Evolutionary conservation across 768 basidiomycete species (phyloP), one percentile per base, ranked within the genome.

Genomic region (Boletus vinaceobasis): DNA sequence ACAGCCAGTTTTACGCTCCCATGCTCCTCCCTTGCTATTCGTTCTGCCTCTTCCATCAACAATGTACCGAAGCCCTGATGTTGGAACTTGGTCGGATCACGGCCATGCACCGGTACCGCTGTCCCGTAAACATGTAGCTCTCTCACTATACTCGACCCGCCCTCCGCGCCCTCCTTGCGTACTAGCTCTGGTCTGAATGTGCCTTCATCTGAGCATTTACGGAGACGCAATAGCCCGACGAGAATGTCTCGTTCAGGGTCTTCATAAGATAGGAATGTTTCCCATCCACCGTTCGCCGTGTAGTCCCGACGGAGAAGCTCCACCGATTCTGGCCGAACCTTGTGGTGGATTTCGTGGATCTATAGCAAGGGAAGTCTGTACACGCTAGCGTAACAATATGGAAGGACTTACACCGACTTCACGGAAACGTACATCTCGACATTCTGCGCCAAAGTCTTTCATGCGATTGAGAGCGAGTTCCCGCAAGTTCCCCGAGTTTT

Each of bases 271-370:
- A 99, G 75, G 82, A 99, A 99, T 2, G 97, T 98, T 75, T 99
- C 97, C 97, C 97, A 99, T 43, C 97, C 95, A 7, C 95, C 96
- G 66, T 98, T 99, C 31, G 97, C 97, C 4, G 89, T 77, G 71
- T 99, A 99, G 69, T 99, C 97, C 38, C 97, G 81, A 54, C 97
- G 83, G 33, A 99, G 84, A 5, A 99, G 85, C 71, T 99, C 97
- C 48, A 97, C 90, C 15, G 91, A 88, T 69, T 96, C 91, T 55
- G 95, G 95, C 21, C 94, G 85, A 43, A 98, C 92, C 74, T 96
- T 95, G 77, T 97, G 88, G 69, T 99, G 97, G 45, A 99, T 98
- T 73, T 99, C 97, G 71, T 98, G 94, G 55, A 98, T 90, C 93
- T 96, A 63, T 19, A 31, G 42, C 32, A 51, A 45, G 43, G 45